Conservation (phyloP, 2,329 filamentous ascomycete genomes). For the Didymella pomorum region DNA sequence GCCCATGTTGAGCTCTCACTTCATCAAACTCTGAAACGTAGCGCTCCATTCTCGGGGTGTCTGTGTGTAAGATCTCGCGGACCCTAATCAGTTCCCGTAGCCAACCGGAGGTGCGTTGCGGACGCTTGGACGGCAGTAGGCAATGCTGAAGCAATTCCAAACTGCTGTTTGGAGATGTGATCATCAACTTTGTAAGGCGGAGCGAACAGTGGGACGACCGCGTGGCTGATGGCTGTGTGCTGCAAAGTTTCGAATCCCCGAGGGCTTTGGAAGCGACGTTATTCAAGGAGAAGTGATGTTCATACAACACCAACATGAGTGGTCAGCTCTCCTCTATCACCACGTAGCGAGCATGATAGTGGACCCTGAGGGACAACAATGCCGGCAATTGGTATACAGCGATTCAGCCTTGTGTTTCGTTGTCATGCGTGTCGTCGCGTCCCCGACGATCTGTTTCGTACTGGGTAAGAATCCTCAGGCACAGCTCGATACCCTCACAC, state of each 20-base stretch:
- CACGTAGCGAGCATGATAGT: slow-evolving; percentile 11
- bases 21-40: slow-evolving; percentile 35
- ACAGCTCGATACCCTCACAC: slow-evolving; percentile 22
- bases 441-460: slow-evolving; percentile 28
- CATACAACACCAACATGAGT: slow-evolving; percentile 13
- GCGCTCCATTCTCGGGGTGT: slow-evolving; percentile 22
- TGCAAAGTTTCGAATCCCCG: slow-evolving; percentile 2
- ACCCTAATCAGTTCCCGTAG: slow-evolving; percentile 18
- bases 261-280: slow-evolving; percentile 12
- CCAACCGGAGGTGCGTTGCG: slow-evolving; percentile 5
- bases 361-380: not conserved
- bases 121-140: slow-evolving; percentile 3
- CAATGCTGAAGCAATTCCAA: slow-evolving; percentile 6
- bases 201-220: slow-evolving; percentile 11
- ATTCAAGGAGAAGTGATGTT: slow-evolving; percentile 14
- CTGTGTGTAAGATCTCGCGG: slow-evolving; percentile 17
- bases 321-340: slow-evolving; percentile 4
- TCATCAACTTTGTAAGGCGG: slow-evolving; percentile 15
- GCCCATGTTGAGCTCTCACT: slow-evolving; percentile 10
- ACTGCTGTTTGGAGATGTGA: slow-evolving; percentile 10
- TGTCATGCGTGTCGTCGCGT: slow-evolving; percentile 37
- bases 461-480: slow-evolving; percentile 28
- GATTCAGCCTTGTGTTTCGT: slow-evolving; percentile 37
- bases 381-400: slow-evolving; percentile 2
- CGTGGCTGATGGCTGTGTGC: slow-evolving; percentile 19